phyloP scores from a whole-genome alignment of 1,284 basidiomycete genomes.

The Blastosporella zonata region DNA sequence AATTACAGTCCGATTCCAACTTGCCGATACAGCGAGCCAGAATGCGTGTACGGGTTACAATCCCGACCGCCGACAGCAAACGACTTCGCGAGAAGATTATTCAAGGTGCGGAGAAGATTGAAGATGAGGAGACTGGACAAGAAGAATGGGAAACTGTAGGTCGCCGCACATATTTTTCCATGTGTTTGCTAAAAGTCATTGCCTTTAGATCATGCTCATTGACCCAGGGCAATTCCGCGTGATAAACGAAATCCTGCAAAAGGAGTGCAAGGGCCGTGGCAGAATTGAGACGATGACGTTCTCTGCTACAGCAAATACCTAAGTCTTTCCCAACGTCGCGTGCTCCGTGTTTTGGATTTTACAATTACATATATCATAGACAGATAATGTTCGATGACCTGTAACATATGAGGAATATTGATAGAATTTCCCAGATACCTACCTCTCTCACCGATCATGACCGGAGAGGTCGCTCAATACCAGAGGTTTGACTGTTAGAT shows the following conservation, averaged over 20 bases:
- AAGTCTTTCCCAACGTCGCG: not conserved
- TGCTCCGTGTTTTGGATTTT: not conserved
- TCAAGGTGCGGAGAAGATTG: slow-evolving; percentile 78
- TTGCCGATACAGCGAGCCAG: slow-evolving; percentile 90
- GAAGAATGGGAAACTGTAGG: slow-evolving; percentile 89
- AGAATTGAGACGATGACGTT: slow-evolving; percentile 82
- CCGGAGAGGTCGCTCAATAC: slow-evolving; percentile 54
- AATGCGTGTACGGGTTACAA: slow-evolving; percentile 87
- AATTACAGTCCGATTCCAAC: slow-evolving; percentile 75
- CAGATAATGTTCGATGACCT: not conserved
- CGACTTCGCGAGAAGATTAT: slow-evolving; percentile 71
- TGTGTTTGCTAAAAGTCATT: slow-evolving; percentile 6
- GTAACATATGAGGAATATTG: too few species aligned
- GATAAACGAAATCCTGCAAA: slow-evolving; percentile 87
- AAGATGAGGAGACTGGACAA: slow-evolving; percentile 73
- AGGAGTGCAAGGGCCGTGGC: slow-evolving; percentile 84
- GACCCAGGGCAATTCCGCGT: slow-evolving; percentile 90
- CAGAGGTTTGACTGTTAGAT: slow-evolving; percentile 60
- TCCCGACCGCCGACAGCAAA: slow-evolving; percentile 76
- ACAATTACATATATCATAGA: not conserved
- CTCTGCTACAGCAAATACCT: slow-evolving; percentile 50
- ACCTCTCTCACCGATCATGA: too few species aligned
- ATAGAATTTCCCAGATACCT: too few species aligned
- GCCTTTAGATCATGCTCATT: slow-evolving; percentile 79
- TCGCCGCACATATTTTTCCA: slow-evolving; percentile 16